These are phyloP conservation scores for Suillus hirtellus DNA, from an alignment of 768 basidiomycete species.

Conservation along the genomic window DNA sequence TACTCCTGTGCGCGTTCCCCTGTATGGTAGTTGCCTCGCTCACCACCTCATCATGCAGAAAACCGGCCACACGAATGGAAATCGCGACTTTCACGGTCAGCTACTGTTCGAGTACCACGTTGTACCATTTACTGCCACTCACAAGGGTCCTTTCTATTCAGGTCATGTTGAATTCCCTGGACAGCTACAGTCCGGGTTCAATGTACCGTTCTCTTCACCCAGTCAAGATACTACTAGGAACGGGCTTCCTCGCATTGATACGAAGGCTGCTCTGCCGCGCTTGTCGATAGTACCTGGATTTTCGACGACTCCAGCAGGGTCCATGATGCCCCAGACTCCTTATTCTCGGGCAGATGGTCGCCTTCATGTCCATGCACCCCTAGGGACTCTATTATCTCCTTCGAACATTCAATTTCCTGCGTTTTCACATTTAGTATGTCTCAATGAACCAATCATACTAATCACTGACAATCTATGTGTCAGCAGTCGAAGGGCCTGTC, in stretches of 20 bases:
- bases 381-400: neutral
- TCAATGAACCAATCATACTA: neutral
- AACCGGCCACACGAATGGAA: neutral
- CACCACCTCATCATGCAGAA: neutral
- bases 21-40: neutral
- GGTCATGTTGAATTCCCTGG: too few species aligned
- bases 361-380: neutral
- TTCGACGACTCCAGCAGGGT: slow-evolving; percentile 1
- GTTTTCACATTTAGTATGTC: neutral
- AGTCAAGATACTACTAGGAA: neutral
- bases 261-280: neutral
- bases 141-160: too few species aligned
- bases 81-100: neutral
- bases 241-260: neutral
- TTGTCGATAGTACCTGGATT: neutral
- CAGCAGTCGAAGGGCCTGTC: neutral
- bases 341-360: neutral
- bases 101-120: neutral
- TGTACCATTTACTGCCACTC: neutral
- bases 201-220: too few species aligned
- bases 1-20: neutral
- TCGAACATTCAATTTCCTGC: neutral
- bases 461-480: neutral
- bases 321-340: slow-evolving; percentile 1
- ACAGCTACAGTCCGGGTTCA: too few species aligned